Evolutionary conservation across 495 filamentous ascomycete genomes (phyloP), one percentile per base, ranked within the genome.

Genomic region (Penicillium manginii): DNA sequence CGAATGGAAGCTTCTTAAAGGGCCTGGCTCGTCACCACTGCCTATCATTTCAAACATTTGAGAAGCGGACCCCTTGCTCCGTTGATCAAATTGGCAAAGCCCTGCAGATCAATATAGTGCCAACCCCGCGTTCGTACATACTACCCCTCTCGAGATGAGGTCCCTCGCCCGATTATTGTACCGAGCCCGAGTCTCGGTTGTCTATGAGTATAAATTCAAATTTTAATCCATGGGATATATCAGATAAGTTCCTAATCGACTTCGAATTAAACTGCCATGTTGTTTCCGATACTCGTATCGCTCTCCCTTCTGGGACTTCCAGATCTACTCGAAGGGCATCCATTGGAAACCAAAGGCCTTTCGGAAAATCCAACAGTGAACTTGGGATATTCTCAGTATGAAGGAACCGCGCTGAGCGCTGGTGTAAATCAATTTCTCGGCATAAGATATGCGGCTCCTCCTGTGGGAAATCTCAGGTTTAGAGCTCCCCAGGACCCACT

Each of bases 391-490:
- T 55, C 68, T 21, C 61, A 47, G 31, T 78, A 78, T 50, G 70
- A 68, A 48, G 77, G 78, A 8, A 39, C 65, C 1, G 51, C 63
- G 2, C 60, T 72, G 11, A 18, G 54, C 15, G 70, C 73, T 55
- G 81, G 82, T 8, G 65, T 86, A 26, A 78, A 79, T 8, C 74
- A 85, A 63, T 88, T 80, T 76, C 71, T 85, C 2, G 85, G 85
- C 1, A 81, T 88, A 39, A 78, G 85, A 43, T 88, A 80, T 67
- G 85, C 84, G 10, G 78, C 78, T 2, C 65, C 84, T 6, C 83
- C 84, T 4, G 33, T 84, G 14, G 78, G 78, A 4, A 63, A 81
- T 14, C 60, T 86, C 33, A 73, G 85, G 50, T 88, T 86, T 55
- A 67, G 74, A 32, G 79, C 80, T n/a, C 85, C 85, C 2, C 59